These are phyloP conservation scores for Sanghuangporus sanghuang DNA, from an alignment of 1,284 basidiomycete genomes.

Conservation along the genomic window DNA sequence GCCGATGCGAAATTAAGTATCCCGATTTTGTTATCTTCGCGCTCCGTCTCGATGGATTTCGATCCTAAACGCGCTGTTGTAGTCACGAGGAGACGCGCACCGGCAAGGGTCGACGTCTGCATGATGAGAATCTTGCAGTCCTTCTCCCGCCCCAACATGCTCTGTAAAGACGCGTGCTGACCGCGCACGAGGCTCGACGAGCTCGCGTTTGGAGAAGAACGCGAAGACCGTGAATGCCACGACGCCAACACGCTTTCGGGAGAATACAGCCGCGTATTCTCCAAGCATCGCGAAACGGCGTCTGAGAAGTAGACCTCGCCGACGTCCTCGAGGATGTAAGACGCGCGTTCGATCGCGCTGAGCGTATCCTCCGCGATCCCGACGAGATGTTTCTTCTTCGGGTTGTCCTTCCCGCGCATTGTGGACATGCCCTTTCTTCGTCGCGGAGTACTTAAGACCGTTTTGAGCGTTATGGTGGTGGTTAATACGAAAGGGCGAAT, in stretches of 20 bases:
- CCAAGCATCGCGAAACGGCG: slow-evolving; percentile 29
- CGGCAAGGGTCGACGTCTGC: slow-evolving; percentile 16
- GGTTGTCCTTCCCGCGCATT: slow-evolving; percentile 13
- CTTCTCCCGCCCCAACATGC: background rate
- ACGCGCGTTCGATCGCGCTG: slow-evolving; percentile 26
- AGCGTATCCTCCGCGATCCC: slow-evolving; percentile 30
- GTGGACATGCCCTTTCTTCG: background rate
- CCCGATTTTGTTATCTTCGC: slow-evolving; percentile 17
- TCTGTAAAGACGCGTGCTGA: slow-evolving; percentile 27
- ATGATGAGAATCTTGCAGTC: slow-evolving; percentile 16
- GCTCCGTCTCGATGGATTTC: slow-evolving; percentile 7
- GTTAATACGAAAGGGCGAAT: background rate
- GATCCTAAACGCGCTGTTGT: slow-evolving; percentile 3
- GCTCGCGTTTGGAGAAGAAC: slow-evolving; percentile 1
- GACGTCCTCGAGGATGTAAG: slow-evolving; percentile 21
- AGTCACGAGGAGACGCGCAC: slow-evolving; percentile 15
- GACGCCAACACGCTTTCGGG: slow-evolving; percentile 33
- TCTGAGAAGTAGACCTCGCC: slow-evolving; percentile 29
- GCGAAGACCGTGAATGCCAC: slow-evolving; percentile 28
- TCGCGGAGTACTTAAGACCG: background rate
- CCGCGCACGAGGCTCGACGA: slow-evolving; percentile 17
- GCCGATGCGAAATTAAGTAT: slow-evolving; percentile 24
- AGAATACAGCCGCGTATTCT: slow-evolving; percentile 37
- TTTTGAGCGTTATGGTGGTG: background rate
- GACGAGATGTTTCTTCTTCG: slow-evolving; percentile 22